Percentiles rank a stretch among this genome's conserved stretches.
Conservation (phyloP, 208 protist species). For the Strigomonas galati region DNA sequence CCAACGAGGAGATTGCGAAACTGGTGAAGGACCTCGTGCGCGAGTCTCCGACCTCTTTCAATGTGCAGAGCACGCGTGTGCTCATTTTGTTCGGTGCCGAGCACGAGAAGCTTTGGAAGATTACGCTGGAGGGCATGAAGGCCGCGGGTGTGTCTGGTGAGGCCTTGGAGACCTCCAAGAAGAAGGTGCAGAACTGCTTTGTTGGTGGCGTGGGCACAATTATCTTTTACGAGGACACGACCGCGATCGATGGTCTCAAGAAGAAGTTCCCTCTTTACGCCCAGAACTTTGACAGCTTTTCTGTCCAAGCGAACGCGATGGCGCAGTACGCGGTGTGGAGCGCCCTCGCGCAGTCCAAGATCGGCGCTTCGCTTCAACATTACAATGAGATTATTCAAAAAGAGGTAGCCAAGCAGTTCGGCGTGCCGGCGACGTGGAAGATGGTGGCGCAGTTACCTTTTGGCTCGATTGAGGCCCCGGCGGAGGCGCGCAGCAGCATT, state of each 20-base stretch:
- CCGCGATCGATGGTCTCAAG: conserved; percentile 16
- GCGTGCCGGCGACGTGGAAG: conserved; percentile 27
- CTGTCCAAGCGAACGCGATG: conserved; percentile 27
- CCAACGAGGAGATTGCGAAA: conserved; percentile 19
- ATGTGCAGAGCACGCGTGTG: conserved; percentile 17
- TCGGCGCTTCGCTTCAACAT: conserved; percentile 42
- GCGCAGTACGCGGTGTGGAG: conserved; percentile 52
- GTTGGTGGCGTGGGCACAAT: conserved; percentile 30
- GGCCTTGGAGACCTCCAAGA: conserved; percentile 16
- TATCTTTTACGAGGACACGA: conserved; percentile 31
- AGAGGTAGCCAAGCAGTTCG: conserved; percentile 11
- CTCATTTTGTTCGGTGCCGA: conserved; percentile 26
- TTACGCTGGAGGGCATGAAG: conserved; percentile 16
- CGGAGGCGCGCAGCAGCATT: conserved; percentile 20
- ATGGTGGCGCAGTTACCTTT: conserved; percentile 43
- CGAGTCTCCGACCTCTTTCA: conserved; percentile 9
- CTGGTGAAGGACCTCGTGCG: background rate
- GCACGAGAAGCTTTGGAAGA: conserved; percentile 27
- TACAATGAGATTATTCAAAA: conserved; percentile 39
- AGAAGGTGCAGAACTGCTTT: conserved; percentile 40
- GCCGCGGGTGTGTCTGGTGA: conserved; percentile 13
- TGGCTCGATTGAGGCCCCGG: conserved; percentile 21
- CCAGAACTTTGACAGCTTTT: conserved; percentile 24
- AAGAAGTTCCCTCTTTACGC: conserved; percentile 28
- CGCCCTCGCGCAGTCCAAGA: conserved; percentile 18